Evolutionary conservation across 148 eudicot species (phyloP).

Genomic region (Amaranthus palmeri): DNA sequence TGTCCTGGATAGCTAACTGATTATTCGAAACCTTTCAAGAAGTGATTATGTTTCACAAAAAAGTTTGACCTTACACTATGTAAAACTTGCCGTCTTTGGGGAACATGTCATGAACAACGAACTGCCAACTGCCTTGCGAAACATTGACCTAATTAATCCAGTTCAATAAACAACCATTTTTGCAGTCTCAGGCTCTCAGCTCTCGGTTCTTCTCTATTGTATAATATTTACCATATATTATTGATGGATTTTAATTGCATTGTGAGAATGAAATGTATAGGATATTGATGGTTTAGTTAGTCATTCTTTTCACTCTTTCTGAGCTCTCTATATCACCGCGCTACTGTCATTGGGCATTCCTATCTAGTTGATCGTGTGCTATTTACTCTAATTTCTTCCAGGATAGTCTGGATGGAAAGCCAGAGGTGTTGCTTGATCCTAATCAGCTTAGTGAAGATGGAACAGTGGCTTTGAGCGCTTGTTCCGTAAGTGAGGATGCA

Average conservation of each 20-base stretch:
- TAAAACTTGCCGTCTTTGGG: background rate
- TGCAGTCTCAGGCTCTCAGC: background rate
- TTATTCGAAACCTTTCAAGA: background rate
- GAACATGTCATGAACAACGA: background rate
- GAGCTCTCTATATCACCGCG: background rate
- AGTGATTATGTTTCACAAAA: background rate
- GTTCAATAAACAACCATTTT: background rate
- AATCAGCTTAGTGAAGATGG: slow-evolving; percentile 89
- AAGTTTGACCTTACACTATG: background rate
- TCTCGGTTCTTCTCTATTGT: background rate
- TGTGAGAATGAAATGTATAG: too few relatives aligned
- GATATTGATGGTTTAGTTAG: background rate
- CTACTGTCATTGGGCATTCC: background rate
- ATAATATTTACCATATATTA: too few relatives aligned
- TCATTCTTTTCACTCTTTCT: background rate
- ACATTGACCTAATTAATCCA: background rate
- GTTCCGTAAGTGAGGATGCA: slow-evolving; percentile 76
- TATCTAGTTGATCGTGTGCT: background rate
- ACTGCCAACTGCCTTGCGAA: background rate
- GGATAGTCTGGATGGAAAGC: slow-evolving; percentile 81
- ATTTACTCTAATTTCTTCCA: slow-evolving; percentile 22
- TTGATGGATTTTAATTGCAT: too few relatives aligned
- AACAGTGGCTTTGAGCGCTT: slow-evolving; percentile 64
- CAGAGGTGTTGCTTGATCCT: slow-evolving; percentile 88
- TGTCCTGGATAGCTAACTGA: background rate